Base-by-base conservation (phyloP, 2,329 filamentous ascomycete genomes). In the Aspergillus felis region DNA sequence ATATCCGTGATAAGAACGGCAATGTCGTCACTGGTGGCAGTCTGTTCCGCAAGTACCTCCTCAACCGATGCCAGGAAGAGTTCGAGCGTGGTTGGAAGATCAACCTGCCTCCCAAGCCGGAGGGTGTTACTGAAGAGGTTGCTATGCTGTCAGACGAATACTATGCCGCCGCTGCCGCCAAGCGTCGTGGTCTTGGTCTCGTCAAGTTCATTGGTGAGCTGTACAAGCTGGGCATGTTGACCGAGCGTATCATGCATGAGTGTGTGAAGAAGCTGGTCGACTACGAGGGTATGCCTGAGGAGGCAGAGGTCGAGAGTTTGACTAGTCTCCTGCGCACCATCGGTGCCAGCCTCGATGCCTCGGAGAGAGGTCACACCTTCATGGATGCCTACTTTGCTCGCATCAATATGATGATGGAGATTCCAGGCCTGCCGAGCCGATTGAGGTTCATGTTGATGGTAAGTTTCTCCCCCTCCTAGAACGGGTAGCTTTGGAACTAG, bases 121-220 rank as follows among this genome's bases (percentile, higher is more conserved):
- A 96, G 68, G 89, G 87, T 58, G 82, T 85, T 48, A 78, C 82
- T 2, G 83, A 84, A 60, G 93, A 96, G 71, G 88, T 87, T 52
- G 88, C 80, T 50, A 87, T 97, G 82, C 79, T 99, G 66, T 96
- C 93, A 0, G 94, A 99, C 61, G 94, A 97, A 74, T 99, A 99
- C 80, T 99, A 99, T 75, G 79, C 87, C 63, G 93, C 91, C 44
- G 93, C 92, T 51, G 92, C 93, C 57, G 92, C 92, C 70, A 99
- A 99, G 83, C 88, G 94, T 78, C 90, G 92, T 76, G 94, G 94
- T 79, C 89, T 99, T 63, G 94, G 94, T 87, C 85, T 99, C 24
- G 93, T 99, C 63, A 93, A 97, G 78, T 99, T 99, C 79, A 99
- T 99, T 72, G 94, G 94, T 81, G 94, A 99, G 79, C 86, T 99